These are phyloP conservation scores for Aureobasidium sp. DNA, from an alignment of 2,329 filamentous ascomycete genomes.

Conservation along the genomic window DNA sequence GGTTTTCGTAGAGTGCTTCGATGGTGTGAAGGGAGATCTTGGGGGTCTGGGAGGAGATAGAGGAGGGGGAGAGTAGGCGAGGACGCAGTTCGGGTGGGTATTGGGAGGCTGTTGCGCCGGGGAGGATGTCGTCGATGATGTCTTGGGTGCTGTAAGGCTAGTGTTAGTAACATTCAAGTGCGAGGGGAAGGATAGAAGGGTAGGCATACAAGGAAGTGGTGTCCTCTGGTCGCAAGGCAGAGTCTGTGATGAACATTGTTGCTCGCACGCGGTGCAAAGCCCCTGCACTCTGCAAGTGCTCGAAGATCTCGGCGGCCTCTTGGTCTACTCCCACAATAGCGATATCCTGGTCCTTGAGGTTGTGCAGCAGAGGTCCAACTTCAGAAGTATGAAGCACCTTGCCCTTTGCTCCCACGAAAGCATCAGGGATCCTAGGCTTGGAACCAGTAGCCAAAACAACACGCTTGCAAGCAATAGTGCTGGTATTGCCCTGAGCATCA, in stretches of 20 bases:
- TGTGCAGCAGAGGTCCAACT: slow-evolving; percentile 17
- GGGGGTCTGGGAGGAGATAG: slow-evolving; percentile 7
- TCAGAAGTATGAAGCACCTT: slow-evolving; percentile 18
- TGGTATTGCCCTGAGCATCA: slow-evolving; percentile 13
- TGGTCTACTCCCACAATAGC: slow-evolving; percentile 22
- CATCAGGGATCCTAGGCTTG: slow-evolving; percentile 16
- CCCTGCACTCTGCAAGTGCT: slow-evolving; percentile 18
- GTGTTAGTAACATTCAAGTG: neutral
- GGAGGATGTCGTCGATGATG: slow-evolving; percentile 12
- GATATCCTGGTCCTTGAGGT: slow-evolving; percentile 12
- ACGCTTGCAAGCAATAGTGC: slow-evolving; percentile 18
- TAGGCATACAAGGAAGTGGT: slow-evolving; percentile 17
- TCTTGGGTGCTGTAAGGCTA: slow-evolving; percentile 14
- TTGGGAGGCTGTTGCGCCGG: neutral
- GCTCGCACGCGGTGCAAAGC: slow-evolving; percentile 17
- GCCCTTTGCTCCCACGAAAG: slow-evolving; percentile 15
- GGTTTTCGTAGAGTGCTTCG: slow-evolving; percentile 19
- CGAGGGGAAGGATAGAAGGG: neutral
- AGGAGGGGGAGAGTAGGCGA: neutral
- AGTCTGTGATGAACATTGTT: slow-evolving; percentile 20
- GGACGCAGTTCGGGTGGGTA: slow-evolving; percentile 11
- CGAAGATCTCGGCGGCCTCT: slow-evolving; percentile 21
- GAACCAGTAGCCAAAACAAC: slow-evolving; percentile 20
- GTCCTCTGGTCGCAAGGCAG: slow-evolving; percentile 20
- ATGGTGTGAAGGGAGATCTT: slow-evolving; percentile 20